phyloP scores from a whole-genome alignment of 1,139 yeast species.

The Kodamaea anthophila region DNA sequence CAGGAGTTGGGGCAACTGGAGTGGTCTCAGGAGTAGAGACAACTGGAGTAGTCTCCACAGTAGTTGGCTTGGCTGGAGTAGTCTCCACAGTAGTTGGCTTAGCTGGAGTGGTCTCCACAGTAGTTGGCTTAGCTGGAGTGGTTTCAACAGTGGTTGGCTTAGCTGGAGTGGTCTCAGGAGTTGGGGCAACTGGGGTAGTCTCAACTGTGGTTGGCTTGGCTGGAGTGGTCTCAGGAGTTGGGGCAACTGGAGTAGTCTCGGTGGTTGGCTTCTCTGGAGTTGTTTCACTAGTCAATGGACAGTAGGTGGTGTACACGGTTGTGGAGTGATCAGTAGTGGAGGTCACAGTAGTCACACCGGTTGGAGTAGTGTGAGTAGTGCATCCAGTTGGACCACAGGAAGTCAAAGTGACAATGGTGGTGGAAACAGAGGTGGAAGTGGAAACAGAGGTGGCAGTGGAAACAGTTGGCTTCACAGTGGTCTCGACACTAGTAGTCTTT shows the following conservation, averaged over 20 bases:
- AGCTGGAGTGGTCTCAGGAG: background rate
- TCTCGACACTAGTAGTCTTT: constrained; percentile 8
- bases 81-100: constrained; percentile 4
- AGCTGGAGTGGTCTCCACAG: constrained; percentile 7
- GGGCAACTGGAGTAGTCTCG: constrained; percentile 1
- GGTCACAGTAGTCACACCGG: constrained; percentile 5
- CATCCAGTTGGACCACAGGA: background rate
- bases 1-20: constrained; percentile 1
- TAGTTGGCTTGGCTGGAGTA: constrained; percentile 1
- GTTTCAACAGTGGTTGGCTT: constrained; percentile 7
- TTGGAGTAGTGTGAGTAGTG: constrained; percentile 6
- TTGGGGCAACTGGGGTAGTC: background rate
- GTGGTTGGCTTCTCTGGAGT: background rate
- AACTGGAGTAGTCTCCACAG: constrained; percentile 2
- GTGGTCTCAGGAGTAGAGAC: background rate
- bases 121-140: constrained; percentile 8
- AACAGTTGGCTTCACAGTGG: constrained; percentile 7
- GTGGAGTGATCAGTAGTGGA: constrained; percentile 3
- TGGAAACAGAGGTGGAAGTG: background rate
- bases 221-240: background rate
- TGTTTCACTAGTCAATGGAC: constrained; percentile 16
- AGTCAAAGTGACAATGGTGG: background rate
- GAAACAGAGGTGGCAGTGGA: background rate
- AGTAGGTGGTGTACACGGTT: constrained; percentile 25
- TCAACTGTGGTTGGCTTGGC: background rate